Conservation (phyloP, 2,329 filamentous ascomycete genomes). For the Decorospora gaudefroyi region DNA sequence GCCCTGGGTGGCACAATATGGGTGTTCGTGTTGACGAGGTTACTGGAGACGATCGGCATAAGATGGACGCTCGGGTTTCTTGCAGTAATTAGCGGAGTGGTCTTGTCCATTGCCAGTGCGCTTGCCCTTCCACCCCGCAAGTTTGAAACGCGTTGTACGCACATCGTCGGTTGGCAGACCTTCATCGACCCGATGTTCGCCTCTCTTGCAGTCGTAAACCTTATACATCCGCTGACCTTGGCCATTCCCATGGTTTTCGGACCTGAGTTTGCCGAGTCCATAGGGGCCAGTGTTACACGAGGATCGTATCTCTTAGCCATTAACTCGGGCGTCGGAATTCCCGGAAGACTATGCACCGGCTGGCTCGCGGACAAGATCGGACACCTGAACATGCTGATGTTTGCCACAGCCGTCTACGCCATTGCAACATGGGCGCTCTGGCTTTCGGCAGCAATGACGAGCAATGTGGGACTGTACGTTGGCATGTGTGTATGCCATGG, state of each 20-base stretch:
- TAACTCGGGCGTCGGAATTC: slow-evolving; percentile 54
- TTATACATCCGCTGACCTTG: slow-evolving; percentile 52
- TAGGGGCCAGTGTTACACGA: slow-evolving; percentile 50
- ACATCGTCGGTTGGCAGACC: slow-evolving; percentile 47
- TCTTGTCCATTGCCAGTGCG: slow-evolving; percentile 47
- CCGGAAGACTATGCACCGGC: slow-evolving; percentile 52
- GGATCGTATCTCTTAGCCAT: slow-evolving; percentile 54
- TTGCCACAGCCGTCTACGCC: slow-evolving; percentile 36
- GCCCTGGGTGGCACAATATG: slow-evolving; percentile 23
- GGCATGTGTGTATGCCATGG: slow-evolving; percentile 28
- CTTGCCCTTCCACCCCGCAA: slow-evolving; percentile 48
- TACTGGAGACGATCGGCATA: slow-evolving; percentile 52
- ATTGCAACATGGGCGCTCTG: slow-evolving; percentile 26
- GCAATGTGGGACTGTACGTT: slow-evolving; percentile 21
- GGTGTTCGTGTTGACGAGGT: slow-evolving; percentile 38
- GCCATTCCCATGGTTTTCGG: slow-evolving; percentile 56
- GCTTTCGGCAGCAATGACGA: slow-evolving; percentile 20
- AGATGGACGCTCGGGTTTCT: slow-evolving; percentile 53
- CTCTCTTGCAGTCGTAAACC: slow-evolving; percentile 47
- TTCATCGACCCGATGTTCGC: slow-evolving; percentile 50
- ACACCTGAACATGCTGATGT: slow-evolving; percentile 54
- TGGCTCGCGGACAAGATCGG: slow-evolving; percentile 55
- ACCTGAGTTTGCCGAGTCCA: slow-evolving; percentile 53
- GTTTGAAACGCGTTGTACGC: slow-evolving; percentile 46
- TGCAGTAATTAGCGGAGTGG: slow-evolving; percentile 46